Evolutionary conservation across 371 early-diverging fungal species (phyloP).

Genomic region (Choanephora cucurbitarum): DNA sequence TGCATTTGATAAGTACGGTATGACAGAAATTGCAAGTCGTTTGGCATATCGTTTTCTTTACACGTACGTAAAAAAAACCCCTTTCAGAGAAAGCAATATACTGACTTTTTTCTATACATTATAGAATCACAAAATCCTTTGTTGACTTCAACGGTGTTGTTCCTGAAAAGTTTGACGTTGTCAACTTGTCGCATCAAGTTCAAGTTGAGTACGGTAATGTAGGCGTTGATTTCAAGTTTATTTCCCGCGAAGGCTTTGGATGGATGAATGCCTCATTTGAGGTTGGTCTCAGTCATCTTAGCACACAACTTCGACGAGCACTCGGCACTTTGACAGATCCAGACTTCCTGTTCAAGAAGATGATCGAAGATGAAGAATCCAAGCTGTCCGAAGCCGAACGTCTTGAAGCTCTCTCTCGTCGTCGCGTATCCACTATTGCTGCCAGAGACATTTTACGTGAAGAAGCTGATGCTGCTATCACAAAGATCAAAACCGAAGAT

Average conservation of each 20-base stretch:
- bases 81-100: not conserved
- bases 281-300: constrained; percentile 78
- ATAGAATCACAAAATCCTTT: constrained; percentile 81
- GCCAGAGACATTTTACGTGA: constrained; percentile 19
- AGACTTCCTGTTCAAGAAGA: constrained; percentile 55
- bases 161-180: constrained; percentile 94
- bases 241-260: constrained; percentile 93
- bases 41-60: constrained; percentile 93
- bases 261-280: constrained; percentile 96
- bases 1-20: constrained; percentile 82
- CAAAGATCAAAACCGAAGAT: constrained; percentile 20
- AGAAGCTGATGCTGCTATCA: constrained; percentile 15
- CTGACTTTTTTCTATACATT: not conserved
- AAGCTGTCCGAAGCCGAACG: constrained; percentile 19
- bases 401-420: constrained; percentile 14
- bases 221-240: constrained; percentile 88
- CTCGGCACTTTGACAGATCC: constrained; percentile 81
- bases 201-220: constrained; percentile 94
- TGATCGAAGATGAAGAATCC: constrained; percentile 21
- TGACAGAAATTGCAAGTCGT: constrained; percentile 67
- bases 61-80: constrained; percentile 53
- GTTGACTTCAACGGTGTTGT: constrained; percentile 96
- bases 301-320: constrained; percentile 65
- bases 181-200: constrained; percentile 84
- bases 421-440: constrained; percentile 26